Evolutionary conservation across 306 rosid species (phyloP), one percentile per base, ranked within the genome.

Genomic region (Medicago ruthenica): DNA sequence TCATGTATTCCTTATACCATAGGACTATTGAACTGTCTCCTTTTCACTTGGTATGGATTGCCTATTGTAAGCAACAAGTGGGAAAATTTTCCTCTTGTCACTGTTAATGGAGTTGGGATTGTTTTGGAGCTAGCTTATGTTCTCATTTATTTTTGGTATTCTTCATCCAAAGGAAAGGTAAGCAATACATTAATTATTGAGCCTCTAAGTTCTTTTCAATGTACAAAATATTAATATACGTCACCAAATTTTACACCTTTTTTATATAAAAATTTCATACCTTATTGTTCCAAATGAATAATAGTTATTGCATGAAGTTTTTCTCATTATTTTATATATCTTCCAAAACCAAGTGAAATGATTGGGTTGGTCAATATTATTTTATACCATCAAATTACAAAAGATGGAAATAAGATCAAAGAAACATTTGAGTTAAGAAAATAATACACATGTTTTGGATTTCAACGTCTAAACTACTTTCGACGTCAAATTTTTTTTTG

Each of bases 1-100:
- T 91, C 98, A 10, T 84, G 91, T 79, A 79, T 90, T 72, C 98
- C 97, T 40, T 91, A 93, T 74, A 80, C 85, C 34, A 65, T 89
- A 57, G 88, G 85, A 72, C 75, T 93, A 0, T n/a, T 82, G 66
- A 91, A 91, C 72, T 89, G 96, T 77, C 92, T 93, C 71, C 86
- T 90, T 42, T 93, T 81, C 50, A 77, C 93, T 45, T 91, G 96
- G 96, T 93, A 93, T 85, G 97, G 92, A 24, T 36, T 91, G 79
- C 98, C 97, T n/a, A 51, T 93, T 6, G 82, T 91, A 4, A 93
- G 98, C 85, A 12, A 40, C 76, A 71, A 82, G n/a, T 88, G 93
- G 96, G 92, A 93, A 78, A 91, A 91, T 61, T 74, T 93, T 44
- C 89, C 87, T 57, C 71, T 93, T 10, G 90, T 91, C 68, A 85